Conservation (phyloP, 306 rosid genomes). For the Astragalus membranaceus region DNA sequence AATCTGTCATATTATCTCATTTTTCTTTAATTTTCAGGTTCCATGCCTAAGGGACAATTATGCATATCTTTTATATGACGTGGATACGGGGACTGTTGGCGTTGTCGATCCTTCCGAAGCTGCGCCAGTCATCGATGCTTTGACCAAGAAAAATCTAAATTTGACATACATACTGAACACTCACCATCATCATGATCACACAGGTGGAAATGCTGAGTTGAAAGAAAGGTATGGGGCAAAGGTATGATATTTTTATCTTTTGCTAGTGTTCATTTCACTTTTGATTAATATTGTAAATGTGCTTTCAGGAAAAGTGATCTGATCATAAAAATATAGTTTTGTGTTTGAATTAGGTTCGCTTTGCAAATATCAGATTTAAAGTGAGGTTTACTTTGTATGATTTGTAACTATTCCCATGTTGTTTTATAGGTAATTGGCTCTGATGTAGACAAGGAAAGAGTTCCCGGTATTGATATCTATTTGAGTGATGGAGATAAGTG, state of each 20-base stretch:
- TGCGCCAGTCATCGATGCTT: constrained; percentile 70
- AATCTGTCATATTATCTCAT: neutral
- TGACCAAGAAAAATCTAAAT: constrained; percentile 71
- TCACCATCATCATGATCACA: constrained; percentile 88
- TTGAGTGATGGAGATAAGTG: constrained; percentile 94
- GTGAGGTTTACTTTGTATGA: neutral
- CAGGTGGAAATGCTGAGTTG: constrained; percentile 85
- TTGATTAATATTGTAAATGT: neutral
- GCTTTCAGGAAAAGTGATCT: neutral
- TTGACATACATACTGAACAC: constrained; percentile 91
- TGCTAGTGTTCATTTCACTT: neutral
- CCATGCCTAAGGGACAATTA: constrained; percentile 89
- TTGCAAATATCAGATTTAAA: neutral
- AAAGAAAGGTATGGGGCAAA: constrained; percentile 83
- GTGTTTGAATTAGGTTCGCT: neutral
- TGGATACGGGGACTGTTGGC: constrained; percentile 92
- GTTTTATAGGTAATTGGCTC: constrained; percentile 84
- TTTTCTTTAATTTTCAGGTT: constrained; percentile 45
- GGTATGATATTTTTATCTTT: constrained; percentile 27
- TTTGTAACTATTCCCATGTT: constrained; percentile 2
- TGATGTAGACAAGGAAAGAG: constrained; percentile 61
- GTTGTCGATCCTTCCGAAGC: constrained; percentile 98
- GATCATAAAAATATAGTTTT: neutral
- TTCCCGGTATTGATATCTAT: constrained; percentile 82
- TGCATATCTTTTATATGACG: constrained; percentile 87